Conservation (phyloP, 108 stramenopile species). For the Pseudonitzschia pungens region DNA sequence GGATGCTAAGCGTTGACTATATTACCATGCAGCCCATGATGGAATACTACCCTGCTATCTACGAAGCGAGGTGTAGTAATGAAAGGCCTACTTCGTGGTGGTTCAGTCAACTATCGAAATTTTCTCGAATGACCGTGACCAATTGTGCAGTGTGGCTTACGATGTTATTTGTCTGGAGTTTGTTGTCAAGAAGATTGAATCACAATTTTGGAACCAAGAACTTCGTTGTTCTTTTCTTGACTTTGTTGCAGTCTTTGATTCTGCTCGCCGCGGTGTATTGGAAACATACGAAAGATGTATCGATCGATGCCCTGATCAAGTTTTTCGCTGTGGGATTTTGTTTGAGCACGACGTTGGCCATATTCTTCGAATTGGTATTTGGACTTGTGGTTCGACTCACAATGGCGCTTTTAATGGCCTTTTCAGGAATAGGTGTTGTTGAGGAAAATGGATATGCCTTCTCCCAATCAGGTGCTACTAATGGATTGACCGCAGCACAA, state of each 20-base stretch:
- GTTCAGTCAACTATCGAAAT: slow-evolving; percentile 25
- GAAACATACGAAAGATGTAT: slow-evolving; percentile 57
- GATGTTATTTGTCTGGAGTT: slow-evolving; percentile 28
- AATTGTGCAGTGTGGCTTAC: background rate
- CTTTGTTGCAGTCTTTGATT: slow-evolving; percentile 56
- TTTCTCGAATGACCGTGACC: slow-evolving; percentile 23
- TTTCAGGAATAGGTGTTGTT: slow-evolving; percentile 53
- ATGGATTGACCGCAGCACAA: slow-evolving; percentile 4
- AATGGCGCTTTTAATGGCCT: slow-evolving; percentile 38
- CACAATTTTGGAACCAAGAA: slow-evolving; percentile 31
- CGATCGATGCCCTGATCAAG: slow-evolving; percentile 80
- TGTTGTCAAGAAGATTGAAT: slow-evolving; percentile 24
- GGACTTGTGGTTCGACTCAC: slow-evolving; percentile 42
- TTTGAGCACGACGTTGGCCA: slow-evolving; percentile 63
- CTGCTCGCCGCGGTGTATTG: slow-evolving; percentile 60
- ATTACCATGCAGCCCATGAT: slow-evolving; percentile 75
- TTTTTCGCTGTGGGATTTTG: slow-evolving; percentile 76
- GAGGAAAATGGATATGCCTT: slow-evolving; percentile 51
- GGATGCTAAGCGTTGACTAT: slow-evolving; percentile 64
- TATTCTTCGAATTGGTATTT: slow-evolving; percentile 61
- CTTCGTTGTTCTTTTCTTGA: slow-evolving; percentile 45
- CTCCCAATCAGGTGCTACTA: slow-evolving; percentile 3
- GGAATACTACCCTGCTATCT: slow-evolving; percentile 63
- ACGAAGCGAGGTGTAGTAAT: slow-evolving; percentile 21
- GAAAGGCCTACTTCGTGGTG: slow-evolving; percentile 20